A percentile compares a stretch with the other conserved stretches of the same genome.
Evolutionary conservation across 2,329 filamentous ascomycete genomes (phyloP).

Genomic region (Phialocephala sp.): DNA sequence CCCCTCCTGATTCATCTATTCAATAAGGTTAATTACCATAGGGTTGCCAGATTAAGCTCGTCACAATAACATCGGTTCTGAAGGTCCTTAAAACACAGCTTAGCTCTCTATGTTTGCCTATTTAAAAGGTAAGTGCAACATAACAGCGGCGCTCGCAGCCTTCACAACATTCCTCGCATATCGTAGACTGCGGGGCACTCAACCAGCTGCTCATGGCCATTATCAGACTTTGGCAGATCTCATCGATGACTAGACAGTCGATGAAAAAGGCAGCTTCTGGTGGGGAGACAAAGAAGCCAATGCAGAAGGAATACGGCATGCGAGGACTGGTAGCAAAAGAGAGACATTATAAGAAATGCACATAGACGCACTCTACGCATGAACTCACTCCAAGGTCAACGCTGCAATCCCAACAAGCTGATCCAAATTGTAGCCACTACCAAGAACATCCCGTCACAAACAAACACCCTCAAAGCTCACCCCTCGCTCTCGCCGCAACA

Average conservation of each 20-base stretch:
- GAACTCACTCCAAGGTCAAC: neutral
- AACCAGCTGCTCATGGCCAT: slow-evolving; percentile 42
- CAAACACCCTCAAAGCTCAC: slow-evolving; percentile 13
- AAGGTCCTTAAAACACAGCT: too few species aligned
- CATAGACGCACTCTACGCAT: neutral
- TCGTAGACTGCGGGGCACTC: slow-evolving; percentile 31
- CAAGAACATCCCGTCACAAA: too few species aligned
- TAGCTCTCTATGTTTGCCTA: too few species aligned
- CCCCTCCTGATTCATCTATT: too few species aligned
- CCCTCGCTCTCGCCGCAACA: slow-evolving; percentile 17
- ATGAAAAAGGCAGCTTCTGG: neutral
- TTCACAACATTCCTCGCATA: slow-evolving; percentile 35
- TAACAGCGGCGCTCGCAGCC: too few species aligned
- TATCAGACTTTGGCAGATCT: slow-evolving; percentile 43
- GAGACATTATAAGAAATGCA: neutral
- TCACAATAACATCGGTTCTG: too few species aligned
- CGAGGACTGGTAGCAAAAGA: neutral
- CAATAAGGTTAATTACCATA: too few species aligned
- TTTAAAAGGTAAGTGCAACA: too few species aligned
- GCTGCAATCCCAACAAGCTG: too few species aligned
- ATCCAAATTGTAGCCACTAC: too few species aligned
- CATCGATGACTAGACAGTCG: slow-evolving; percentile 39
- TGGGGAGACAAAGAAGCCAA: neutral
- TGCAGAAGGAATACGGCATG: neutral
- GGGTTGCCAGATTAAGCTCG: too few species aligned